A percentile compares a stretch with the other conserved stretches of the same genome.
phyloP scores from a whole-genome alignment of 2,329 filamentous ascomycete genomes.

The Aspergillus vadensis region DNA sequence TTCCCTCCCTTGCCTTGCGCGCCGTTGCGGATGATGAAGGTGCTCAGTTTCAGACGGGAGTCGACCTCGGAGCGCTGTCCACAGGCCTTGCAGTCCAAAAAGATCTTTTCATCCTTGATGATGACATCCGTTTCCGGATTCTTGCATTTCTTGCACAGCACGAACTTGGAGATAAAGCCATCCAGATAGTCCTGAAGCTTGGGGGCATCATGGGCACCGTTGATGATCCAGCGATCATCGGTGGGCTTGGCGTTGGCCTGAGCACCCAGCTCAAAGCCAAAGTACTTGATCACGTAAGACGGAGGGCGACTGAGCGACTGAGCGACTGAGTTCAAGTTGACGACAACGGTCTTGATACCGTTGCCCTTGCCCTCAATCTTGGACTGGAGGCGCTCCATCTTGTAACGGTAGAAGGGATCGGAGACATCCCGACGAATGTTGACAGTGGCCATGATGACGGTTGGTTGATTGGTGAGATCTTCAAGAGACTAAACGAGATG shows the following conservation, averaged over 20 bases:
- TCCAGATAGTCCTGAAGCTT: constrained; percentile 99
- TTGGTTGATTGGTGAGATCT: constrained; percentile 30
- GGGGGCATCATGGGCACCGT: constrained; percentile 89
- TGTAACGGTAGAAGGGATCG: constrained; percentile 99
- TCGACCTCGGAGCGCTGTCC: constrained; percentile 92
- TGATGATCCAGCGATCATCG: constrained; percentile 99
- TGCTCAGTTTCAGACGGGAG: constrained; percentile 89
- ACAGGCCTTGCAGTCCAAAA: constrained; percentile 98
- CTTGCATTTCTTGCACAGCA: constrained; percentile 99
- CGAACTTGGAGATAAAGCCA: constrained; percentile 97
- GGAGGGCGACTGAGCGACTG: constrained; percentile 89
- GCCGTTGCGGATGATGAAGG: constrained; percentile 96
- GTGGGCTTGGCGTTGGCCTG: constrained; percentile 97
- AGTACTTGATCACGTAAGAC: constrained; percentile 98
- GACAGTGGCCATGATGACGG: constrained; percentile 88
- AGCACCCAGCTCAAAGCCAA: constrained; percentile 96
- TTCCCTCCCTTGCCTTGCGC: constrained; percentile 81
- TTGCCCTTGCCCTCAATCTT: constrained; percentile 99
- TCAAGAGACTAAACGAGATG: constrained; percentile 32
- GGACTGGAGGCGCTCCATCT: constrained; percentile 98
- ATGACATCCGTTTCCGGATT: constrained; percentile 97
- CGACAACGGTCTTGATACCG: constrained; percentile 98
- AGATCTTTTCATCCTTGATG: constrained; percentile 90
- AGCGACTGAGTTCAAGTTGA: constrained; percentile 94
- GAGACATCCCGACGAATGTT: constrained; percentile 98